phyloP scores from a whole-genome alignment of 306 rosid genomes.

The Begonia peltatifolia region DNA sequence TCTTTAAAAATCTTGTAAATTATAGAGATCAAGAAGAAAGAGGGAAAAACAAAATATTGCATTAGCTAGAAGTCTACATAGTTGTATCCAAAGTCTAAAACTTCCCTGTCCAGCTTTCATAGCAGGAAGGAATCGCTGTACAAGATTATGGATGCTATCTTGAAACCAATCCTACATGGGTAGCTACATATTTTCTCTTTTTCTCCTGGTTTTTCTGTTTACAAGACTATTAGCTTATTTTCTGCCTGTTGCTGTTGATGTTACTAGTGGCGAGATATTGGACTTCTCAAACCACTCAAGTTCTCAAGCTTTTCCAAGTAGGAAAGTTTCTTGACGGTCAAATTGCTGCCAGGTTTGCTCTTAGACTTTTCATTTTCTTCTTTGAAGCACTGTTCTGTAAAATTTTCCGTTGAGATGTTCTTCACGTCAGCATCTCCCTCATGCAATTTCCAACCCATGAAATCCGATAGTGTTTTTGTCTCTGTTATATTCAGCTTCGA shows the following conservation, averaged over 20 bases:
- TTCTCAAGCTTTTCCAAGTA: slow-evolving; percentile 71
- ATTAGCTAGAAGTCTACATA: slow-evolving; percentile 6
- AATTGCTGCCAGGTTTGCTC: slow-evolving; percentile 20
- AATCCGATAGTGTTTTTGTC: slow-evolving; percentile 70
- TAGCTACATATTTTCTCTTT: background rate
- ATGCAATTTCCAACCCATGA: slow-evolving; percentile 65
- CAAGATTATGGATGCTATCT: slow-evolving; percentile 1
- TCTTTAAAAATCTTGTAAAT: too few species aligned
- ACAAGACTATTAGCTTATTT: background rate
- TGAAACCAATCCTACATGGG: slow-evolving; percentile 6
- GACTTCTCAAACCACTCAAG: slow-evolving; percentile 53
- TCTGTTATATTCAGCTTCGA: slow-evolving; percentile 11
- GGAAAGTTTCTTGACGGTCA: slow-evolving; percentile 13
- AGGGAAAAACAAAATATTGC: background rate
- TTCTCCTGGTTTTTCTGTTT: slow-evolving; percentile 7
- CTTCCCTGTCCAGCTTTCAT: slow-evolving; percentile 9
- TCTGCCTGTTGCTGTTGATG: background rate
- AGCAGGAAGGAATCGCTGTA: slow-evolving; percentile 8
- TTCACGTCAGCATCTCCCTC: slow-evolving; percentile 6
- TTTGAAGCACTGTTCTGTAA: slow-evolving; percentile 1
- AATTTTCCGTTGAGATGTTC: background rate
- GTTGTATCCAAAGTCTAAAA: slow-evolving; percentile 7
- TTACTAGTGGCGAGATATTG: slow-evolving; percentile 42
- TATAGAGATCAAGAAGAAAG: background rate
- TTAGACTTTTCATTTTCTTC: slow-evolving; percentile 16